A percentile compares a stretch with the other conserved stretches of the same genome.
Evolutionary conservation across 1,284 basidiomycete species (phyloP).

Genomic region (Ceratobasidium sp.): DNA sequence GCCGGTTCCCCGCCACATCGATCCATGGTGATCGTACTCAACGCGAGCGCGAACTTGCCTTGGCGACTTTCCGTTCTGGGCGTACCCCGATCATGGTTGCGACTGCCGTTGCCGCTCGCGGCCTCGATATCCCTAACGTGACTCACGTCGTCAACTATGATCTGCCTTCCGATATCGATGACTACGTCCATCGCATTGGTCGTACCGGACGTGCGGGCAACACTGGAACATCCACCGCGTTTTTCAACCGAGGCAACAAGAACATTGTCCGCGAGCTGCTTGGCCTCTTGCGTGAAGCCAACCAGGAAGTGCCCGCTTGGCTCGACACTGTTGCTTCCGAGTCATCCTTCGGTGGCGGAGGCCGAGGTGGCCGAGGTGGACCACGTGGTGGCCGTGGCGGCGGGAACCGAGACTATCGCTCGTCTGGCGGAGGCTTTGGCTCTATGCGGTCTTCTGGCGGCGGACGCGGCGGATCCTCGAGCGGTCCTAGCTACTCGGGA

Average conservation of each 20-base stretch:
- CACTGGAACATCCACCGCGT: slow-evolving; percentile 92
- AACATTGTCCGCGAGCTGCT: slow-evolving; percentile 92
- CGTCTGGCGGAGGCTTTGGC: slow-evolving; percentile 49
- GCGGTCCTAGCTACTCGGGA: slow-evolving; percentile 39
- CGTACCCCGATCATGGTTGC: slow-evolving; percentile 97
- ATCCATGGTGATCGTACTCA: slow-evolving; percentile 99
- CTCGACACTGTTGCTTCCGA: slow-evolving; percentile 87
- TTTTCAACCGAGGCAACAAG: slow-evolving; percentile 92
- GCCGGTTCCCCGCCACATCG: slow-evolving; percentile 89
- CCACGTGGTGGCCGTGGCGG: slow-evolving; percentile 67
- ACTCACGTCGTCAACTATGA: slow-evolving; percentile 99
- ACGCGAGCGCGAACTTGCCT: slow-evolving; percentile 94
- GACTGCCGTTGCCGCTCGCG: slow-evolving; percentile 97
- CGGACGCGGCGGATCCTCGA: slow-evolving; percentile 49
- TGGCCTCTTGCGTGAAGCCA: slow-evolving; percentile 93
- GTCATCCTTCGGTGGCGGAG: slow-evolving; percentile 71
- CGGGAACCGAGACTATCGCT: slow-evolving; percentile 58
- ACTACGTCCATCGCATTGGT: slow-evolving; percentile 98
- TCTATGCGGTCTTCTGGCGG: slow-evolving; percentile 47
- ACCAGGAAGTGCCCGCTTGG: slow-evolving; percentile 96
- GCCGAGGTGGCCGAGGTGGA: slow-evolving; percentile 59
- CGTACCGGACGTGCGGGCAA: slow-evolving; percentile 99
- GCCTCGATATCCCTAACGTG: slow-evolving; percentile 99
- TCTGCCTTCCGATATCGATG: slow-evolving; percentile 97
- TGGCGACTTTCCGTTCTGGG: slow-evolving; percentile 94